Percentiles rank a stretch among this genome's conserved stretches.
Evolutionary conservation across 306 rosid species (phyloP).

Genomic region (Inga laurina): DNA sequence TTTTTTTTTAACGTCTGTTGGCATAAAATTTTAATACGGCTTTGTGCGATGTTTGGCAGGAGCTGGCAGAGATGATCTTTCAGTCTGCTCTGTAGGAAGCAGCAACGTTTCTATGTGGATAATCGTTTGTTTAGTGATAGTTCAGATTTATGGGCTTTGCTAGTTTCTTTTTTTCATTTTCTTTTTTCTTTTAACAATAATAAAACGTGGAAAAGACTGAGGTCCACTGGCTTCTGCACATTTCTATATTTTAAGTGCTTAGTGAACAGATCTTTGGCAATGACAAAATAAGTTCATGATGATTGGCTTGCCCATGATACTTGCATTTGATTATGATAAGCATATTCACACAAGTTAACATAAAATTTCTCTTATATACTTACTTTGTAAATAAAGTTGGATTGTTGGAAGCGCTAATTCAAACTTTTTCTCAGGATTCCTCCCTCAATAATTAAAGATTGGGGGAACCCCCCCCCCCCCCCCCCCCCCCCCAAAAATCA

Average conservation of each 20-base stretch:
- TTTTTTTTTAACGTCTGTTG: not conserved
- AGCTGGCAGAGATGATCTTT: slow-evolving; percentile 93
- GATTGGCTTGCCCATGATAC: too few species aligned
- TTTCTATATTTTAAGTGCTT: not conserved
- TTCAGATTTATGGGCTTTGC: not conserved
- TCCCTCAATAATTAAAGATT: too few species aligned
- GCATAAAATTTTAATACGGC: slow-evolving; percentile 12
- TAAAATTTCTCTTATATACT: too few species aligned
- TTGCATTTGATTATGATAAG: too few species aligned
- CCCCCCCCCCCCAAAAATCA: too few species aligned
- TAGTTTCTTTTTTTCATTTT: not conserved
- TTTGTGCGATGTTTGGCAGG: slow-evolving; percentile 57
- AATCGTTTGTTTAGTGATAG: slow-evolving; percentile 17
- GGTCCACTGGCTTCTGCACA: not conserved
- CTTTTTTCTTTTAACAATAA: not conserved
- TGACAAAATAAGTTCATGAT: not conserved
- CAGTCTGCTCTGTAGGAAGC: slow-evolving; percentile 65
- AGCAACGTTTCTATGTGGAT: slow-evolving; percentile 11
- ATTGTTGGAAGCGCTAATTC: too few species aligned
- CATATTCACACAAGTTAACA: too few species aligned
- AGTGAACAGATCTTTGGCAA: not conserved
- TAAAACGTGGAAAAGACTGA: not conserved
- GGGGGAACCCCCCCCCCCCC: fast-evolving
- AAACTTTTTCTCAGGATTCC: too few species aligned
- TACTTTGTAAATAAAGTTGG: too few species aligned